Conservation (phyloP, 495 filamentous ascomycete genomes). For the Penicillium pulvis region DNA sequence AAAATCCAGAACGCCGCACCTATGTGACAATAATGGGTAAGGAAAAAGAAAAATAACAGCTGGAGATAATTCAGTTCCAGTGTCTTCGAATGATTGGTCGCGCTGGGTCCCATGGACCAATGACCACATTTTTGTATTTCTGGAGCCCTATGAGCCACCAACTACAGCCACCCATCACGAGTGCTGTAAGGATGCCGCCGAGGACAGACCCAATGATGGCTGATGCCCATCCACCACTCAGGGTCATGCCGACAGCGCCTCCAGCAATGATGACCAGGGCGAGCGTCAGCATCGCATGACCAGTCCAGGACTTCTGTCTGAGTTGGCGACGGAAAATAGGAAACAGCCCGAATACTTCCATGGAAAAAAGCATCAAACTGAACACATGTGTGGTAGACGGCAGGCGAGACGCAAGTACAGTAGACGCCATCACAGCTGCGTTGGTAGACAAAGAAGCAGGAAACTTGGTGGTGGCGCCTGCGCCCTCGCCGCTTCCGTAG, state of each 20-base stretch:
- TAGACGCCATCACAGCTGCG: conserved; percentile 91
- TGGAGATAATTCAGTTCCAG: conserved; percentile 51
- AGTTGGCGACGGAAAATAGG: conserved; percentile 90
- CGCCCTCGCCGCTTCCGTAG: conserved; percentile 69
- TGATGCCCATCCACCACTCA: conserved; percentile 74
- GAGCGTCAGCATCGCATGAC: conserved; percentile 76
- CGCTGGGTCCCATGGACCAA: conserved; percentile 96
- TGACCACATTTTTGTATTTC: conserved; percentile 99
- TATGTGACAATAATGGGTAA: conserved; percentile 18
- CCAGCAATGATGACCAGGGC: conserved; percentile 78
- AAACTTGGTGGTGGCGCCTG: conserved; percentile 55
- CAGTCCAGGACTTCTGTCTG: conserved; percentile 78
- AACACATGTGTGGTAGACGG: conserved; percentile 93
- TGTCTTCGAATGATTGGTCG: conserved; percentile 70
- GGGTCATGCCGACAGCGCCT: conserved; percentile 72
- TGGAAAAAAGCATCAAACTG: conserved; percentile 89
- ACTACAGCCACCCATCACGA: conserved; percentile 90
- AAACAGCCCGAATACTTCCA: conserved; percentile 96
- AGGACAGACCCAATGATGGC: conserved; percentile 72
- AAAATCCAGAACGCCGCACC: conserved; percentile 19
- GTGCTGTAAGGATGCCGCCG: conserved; percentile 64
- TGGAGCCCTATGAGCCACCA: conserved; percentile 98
- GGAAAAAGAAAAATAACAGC: not conserved
- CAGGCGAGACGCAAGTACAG: conserved; percentile 85
- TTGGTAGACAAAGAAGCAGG: conserved; percentile 92